Percentiles rank a stretch among this genome's conserved stretches.
phyloP scores from a whole-genome alignment of 2,329 filamentous ascomycete genomes.

The Aspergillus vadensis region DNA sequence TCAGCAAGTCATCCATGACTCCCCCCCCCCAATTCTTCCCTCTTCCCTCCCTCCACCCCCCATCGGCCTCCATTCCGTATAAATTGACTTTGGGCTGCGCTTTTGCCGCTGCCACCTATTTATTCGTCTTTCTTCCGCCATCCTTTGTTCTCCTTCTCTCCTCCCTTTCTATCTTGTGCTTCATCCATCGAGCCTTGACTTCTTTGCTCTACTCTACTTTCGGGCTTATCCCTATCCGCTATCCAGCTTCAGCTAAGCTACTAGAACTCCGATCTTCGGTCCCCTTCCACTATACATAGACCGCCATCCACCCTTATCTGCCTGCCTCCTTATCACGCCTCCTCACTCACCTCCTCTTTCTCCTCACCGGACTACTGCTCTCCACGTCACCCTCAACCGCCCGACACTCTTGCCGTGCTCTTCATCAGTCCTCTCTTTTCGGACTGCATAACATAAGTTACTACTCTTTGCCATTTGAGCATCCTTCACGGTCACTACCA shows the following conservation, averaged over 20 bases:
- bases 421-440: neutral
- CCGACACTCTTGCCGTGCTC: neutral
- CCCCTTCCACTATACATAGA: constrained; percentile 1
- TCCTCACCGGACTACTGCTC: constrained; percentile 1
- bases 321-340: constrained; percentile 6
- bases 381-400: constrained; percentile 5
- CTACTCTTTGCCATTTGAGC: neutral
- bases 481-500: constrained; percentile 4
- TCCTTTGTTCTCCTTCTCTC: constrained; percentile 11
- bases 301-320: constrained; percentile 8
- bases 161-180: neutral
- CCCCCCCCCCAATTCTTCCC: neutral
- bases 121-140: constrained; percentile 10
- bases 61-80: constrained; percentile 15
- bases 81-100: constrained; percentile 27
- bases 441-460: neutral
- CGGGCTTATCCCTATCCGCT: neutral
- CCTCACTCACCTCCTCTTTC: neutral
- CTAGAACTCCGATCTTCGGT: neutral
- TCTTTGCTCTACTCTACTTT: neutral
- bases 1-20: constrained; percentile 9
- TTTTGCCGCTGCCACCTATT: constrained; percentile 20
- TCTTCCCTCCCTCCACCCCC: neutral
- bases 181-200: neutral
- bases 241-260: neutral